A percentile compares a stretch with the other conserved stretches of the same genome.
Evolutionary conservation across 164 flowering plant genomes (phyloP).

Genomic region (Annona squamosa): DNA sequence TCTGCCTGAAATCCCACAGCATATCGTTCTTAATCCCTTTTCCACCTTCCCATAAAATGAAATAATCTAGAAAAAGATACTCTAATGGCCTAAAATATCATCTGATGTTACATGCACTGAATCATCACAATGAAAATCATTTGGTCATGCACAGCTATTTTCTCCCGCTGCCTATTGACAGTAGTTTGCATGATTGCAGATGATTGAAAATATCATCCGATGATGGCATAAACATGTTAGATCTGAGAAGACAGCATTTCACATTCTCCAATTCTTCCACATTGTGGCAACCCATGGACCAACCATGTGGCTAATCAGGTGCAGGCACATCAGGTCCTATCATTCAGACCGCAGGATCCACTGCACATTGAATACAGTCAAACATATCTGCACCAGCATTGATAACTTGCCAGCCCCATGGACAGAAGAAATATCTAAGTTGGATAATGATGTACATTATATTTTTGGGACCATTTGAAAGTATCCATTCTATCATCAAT

Average conservation of each 20-base stretch:
- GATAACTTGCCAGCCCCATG: neutral
- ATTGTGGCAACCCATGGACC: neutral
- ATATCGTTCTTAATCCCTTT: neutral
- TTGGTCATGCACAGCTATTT: too few species aligned
- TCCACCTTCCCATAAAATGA: constrained; percentile 3
- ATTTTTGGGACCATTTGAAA: neutral
- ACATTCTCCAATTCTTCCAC: neutral
- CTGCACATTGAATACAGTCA: neutral
- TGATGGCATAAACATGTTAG: neutral
- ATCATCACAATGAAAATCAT: neutral
- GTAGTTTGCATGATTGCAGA: neutral
- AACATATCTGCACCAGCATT: neutral
- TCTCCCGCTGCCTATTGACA: neutral
- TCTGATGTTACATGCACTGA: neutral
- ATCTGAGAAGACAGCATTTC: neutral
- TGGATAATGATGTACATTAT: neutral
- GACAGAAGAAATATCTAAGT: neutral
- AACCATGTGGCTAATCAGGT: neutral
- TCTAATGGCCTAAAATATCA: neutral
- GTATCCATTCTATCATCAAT: neutral
- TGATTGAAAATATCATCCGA: neutral
- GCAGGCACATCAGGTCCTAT: neutral
- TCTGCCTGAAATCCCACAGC: constrained; percentile 62
- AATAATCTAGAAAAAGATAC: neutral
- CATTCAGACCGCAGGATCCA: neutral